Percentiles rank a stretch among this genome's conserved stretches.
Evolutionary conservation across 345 rosid species (phyloP).

Genomic region (Ailanthus altissimus): DNA sequence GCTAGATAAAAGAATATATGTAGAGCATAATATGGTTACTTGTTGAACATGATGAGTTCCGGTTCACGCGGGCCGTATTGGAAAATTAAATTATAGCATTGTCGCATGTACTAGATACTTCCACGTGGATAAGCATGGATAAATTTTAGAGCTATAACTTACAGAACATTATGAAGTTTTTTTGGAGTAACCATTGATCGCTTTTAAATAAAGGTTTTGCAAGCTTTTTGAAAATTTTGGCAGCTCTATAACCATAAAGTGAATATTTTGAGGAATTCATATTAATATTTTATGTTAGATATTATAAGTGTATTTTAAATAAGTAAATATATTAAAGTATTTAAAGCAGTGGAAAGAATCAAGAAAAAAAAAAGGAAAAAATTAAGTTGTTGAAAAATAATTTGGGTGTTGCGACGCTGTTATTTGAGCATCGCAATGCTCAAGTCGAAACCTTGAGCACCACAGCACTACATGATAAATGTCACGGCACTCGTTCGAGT

Average conservation of each 20-base stretch:
- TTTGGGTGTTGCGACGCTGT: too few relatives aligned
- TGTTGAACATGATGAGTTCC: slow-evolving; percentile 20
- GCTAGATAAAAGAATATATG: neutral
- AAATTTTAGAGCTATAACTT: neutral
- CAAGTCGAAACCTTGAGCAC: too few relatives aligned
- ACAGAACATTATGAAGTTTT: neutral
- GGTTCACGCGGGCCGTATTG: neutral
- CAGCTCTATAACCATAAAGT: slow-evolving; percentile 14
- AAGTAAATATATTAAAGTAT: too few relatives aligned
- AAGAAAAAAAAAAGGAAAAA: too few relatives aligned
- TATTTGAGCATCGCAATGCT: too few relatives aligned
- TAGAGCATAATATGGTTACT: slow-evolving; percentile 5
- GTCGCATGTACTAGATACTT: neutral
- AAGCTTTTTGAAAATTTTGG: slow-evolving; percentile 31
- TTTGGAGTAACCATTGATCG: neutral
- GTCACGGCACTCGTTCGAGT: too few relatives aligned
- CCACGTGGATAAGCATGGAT: neutral
- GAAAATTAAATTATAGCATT: slow-evolving; percentile 4
- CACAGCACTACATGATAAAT: too few relatives aligned
- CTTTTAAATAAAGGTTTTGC: slow-evolving; percentile 14
- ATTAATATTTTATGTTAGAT: too few relatives aligned
- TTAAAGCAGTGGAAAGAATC: too few relatives aligned
- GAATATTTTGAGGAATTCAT: slow-evolving; percentile 25
- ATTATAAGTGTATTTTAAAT: too few relatives aligned
- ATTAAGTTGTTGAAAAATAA: too few relatives aligned